These are phyloP conservation scores for Staphylotrichum tortipilum DNA, from an alignment of 495 filamentous ascomycete genomes.

Conservation along the genomic window DNA sequence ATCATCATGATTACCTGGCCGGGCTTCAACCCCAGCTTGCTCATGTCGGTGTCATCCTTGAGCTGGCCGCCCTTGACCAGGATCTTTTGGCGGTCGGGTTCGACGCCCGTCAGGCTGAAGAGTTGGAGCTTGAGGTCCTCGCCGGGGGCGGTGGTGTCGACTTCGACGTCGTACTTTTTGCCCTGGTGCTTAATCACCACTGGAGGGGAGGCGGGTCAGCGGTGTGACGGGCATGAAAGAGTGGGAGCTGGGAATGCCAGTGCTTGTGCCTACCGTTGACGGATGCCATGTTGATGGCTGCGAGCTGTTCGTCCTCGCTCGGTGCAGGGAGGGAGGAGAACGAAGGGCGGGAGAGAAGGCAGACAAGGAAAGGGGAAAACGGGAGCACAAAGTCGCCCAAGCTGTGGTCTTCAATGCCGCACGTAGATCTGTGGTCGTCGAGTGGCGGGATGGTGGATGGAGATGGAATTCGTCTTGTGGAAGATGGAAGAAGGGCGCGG, in stretches of 20 bases:
- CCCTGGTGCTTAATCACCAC: conserved; percentile 92
- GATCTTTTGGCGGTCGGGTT: conserved; percentile 93
- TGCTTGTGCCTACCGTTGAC: conserved; percentile 23
- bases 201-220: conserved; percentile 27
- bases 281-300: conserved; percentile 19
- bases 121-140: conserved; percentile 94
- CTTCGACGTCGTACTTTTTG: conserved; percentile 86
- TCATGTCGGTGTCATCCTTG: conserved; percentile 87
- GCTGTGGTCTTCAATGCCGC: no score
- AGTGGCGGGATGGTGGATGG: no score
- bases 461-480: no score
- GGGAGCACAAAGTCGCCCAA: neutral
- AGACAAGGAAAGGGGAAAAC: neutral
- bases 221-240: neutral
- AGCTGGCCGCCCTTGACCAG: conserved; percentile 87
- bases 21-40: conserved; percentile 72
- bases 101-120: conserved; percentile 89
- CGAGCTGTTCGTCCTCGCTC: no score
- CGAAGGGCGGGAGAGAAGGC: neutral
- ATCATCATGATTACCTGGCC: conserved; percentile 93
- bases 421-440: neutral
- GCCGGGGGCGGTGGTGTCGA: conserved; percentile 75
- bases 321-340: no score
- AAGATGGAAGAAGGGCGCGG: conserved; percentile 19
- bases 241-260: no score